Conservation (phyloP, 768 basidiomycete genomes). For the Boletus edulis region DNA sequence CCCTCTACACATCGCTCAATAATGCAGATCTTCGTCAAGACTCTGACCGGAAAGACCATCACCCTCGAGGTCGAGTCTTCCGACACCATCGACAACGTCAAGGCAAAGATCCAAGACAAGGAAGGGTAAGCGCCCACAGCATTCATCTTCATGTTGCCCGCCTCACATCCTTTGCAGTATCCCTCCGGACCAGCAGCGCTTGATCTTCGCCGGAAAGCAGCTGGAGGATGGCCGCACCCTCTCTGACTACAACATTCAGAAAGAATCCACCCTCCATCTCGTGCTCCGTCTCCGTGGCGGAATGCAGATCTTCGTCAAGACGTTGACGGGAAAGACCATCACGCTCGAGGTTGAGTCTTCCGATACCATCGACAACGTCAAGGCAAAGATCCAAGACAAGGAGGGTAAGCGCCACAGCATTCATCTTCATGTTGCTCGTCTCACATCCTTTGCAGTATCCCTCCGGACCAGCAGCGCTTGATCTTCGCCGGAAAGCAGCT, state of each 20-base stretch:
- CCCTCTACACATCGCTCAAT: neutral
- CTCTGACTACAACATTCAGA: constrained; percentile 92
- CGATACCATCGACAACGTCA: constrained; percentile 86
- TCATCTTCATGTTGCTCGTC: neutral
- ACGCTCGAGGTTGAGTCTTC: constrained; percentile 88
- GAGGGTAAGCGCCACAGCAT: constrained; percentile 54
- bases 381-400: constrained; percentile 93
- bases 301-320: constrained; percentile 85
- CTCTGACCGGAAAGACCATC: constrained; percentile 86
- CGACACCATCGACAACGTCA: constrained; percentile 27
- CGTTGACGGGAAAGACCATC: constrained; percentile 86
- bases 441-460: constrained; percentile 44
- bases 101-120: constrained; percentile 65
- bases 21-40: constrained; percentile 80
- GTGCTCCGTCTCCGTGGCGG: constrained; percentile 92
- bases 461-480: constrained; percentile 91
- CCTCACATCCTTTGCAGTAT: constrained; percentile 40
- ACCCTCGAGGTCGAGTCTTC: constrained; percentile 29
- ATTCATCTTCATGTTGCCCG: rapidly evolving
- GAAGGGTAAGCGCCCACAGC: constrained; percentile 40
- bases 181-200: constrained; percentile 87
- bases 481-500: constrained; percentile 97
- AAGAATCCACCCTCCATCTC: constrained; percentile 87
- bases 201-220: constrained; percentile 97
- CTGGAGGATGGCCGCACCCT: constrained; percentile 92